Evolutionary conservation across 176 grass and related monocot genomes (phyloP), one percentile per base, ranked within the genome.

Genomic region (Carex cristatella): DNA sequence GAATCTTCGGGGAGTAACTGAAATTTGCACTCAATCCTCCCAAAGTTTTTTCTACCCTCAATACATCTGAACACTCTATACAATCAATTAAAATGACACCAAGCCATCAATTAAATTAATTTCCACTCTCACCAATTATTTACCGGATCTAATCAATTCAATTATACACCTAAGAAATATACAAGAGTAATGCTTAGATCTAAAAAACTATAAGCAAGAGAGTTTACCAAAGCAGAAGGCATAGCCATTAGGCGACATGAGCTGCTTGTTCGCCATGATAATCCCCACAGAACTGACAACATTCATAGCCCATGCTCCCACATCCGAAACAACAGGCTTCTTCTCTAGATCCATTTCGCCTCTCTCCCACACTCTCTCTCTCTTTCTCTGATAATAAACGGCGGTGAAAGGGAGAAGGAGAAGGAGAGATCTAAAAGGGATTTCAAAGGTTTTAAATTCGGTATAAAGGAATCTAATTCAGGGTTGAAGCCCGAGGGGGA

Each of bases 261-360:
- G 84, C 53, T 90, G 88, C 84, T 90, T 90, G 81, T 90, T 90
- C 33, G 80, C 79, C 85, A 87, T 90, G 88, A 90, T 90, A 70
- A 90, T 86, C 80, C 88, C 88, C 44, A 90, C 85, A 14, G 88
- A 90, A 80, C 85, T 90, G 53, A 90, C 88, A 28, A 90, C 85
- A 53, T 90, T 90, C 88, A 90, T 90, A 38, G 70, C 88, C 88
- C 88, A 90, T 31, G 88, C 88, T 19, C 85, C 88, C 51, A 81
- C 80, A 70, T 90, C 62, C 4, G 88, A 90, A 32, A 90, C 85
- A 23, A 61, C 80, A 33, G 71, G 54, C 69, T 57, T 81, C 55
- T 79, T 85, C 65, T 87, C 56, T 18, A 83, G 42, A 83, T 83
- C 63, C 81, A 83, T 83, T 9, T 28, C 46, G 40, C n/a, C 79